Conservation (phyloP, 179 eudicot genomes). For the Corrigiola litoralis region DNA sequence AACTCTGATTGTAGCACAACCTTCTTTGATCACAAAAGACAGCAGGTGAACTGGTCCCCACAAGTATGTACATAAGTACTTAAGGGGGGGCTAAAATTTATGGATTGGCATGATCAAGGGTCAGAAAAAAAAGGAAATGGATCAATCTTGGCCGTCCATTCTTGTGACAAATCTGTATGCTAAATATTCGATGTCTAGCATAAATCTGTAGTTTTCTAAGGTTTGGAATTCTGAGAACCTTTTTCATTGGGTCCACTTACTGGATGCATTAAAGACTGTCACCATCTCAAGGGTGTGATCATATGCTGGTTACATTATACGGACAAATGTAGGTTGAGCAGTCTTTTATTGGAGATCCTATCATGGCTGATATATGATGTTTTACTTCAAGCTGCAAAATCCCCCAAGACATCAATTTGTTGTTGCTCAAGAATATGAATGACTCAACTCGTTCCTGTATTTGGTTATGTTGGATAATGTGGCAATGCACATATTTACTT, state of each 20-base stretch:
- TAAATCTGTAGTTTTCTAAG: slow-evolving; percentile 15
- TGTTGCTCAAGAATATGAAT: too few species aligned
- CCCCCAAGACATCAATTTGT: too few species aligned
- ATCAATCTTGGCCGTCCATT: slow-evolving; percentile 24
- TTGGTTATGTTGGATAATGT: too few species aligned
- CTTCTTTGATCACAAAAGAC: slow-evolving; percentile 15
- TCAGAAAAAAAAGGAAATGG: not conserved
- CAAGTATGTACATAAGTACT: slow-evolving; percentile 7
- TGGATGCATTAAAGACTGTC: slow-evolving; percentile 18
- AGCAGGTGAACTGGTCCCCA: slow-evolving; percentile 18
- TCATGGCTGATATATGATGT: too few species aligned
- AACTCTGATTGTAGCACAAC: slow-evolving; percentile 1
- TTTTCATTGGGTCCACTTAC: slow-evolving; percentile 17
- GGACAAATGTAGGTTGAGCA: too few species aligned
- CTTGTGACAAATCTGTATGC: slow-evolving; percentile 34
- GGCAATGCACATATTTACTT: too few species aligned
- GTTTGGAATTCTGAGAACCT: slow-evolving; percentile 15
- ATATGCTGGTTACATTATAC: slow-evolving; percentile 24
- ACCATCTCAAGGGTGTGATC: slow-evolving; percentile 3
- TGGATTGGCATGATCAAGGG: slow-evolving; percentile 12
- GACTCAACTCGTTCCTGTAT: too few species aligned
- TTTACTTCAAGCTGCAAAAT: too few species aligned
- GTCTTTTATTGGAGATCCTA: too few species aligned
- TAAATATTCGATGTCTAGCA: slow-evolving; percentile 36
- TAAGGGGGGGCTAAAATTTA: slow-evolving; percentile 15